These are phyloP conservation scores for Backusella luteola DNA, from an alignment of 192 early-diverging fungal species.

Conservation along the genomic window DNA sequence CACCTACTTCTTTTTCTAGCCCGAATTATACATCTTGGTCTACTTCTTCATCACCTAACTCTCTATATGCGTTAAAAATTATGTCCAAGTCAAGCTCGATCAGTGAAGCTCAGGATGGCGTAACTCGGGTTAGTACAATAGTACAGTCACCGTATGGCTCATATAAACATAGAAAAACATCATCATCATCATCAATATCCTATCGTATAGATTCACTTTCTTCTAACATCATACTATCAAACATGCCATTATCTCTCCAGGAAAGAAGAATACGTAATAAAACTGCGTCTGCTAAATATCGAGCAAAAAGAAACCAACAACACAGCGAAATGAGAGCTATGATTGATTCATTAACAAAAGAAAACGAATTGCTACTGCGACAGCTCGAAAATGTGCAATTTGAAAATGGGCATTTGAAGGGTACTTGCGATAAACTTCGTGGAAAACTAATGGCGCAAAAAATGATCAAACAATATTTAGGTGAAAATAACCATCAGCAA, in stretches of 20 bases:
- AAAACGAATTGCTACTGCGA: slow-evolving; percentile 43
- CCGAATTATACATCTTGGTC: background rate
- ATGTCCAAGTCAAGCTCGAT: background rate
- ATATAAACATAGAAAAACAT: background rate
- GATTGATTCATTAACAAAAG: slow-evolving; percentile 39
- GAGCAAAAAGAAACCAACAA: slow-evolving; percentile 58
- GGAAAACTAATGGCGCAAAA: slow-evolving; percentile 51
- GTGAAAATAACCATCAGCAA: background rate
- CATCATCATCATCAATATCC: background rate
- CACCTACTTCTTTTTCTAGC: background rate
- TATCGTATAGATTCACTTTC: background rate
- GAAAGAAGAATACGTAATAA: slow-evolving; percentile 57
- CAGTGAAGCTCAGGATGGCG: background rate
- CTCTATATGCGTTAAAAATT: background rate
- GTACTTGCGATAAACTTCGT: slow-evolving; percentile 44
- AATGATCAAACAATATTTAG: slow-evolving; percentile 45
- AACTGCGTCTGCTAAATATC: slow-evolving; percentile 56
- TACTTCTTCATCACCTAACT: background rate
- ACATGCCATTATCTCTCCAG: slow-evolving; percentile 40
- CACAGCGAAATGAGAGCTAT: slow-evolving; percentile 50
- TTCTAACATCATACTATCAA: background rate
- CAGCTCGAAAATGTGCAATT: slow-evolving; percentile 43
- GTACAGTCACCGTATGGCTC: background rate
- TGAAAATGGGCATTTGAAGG: slow-evolving; percentile 46
- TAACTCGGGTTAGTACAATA: background rate